Percentiles rank a stretch among this genome's conserved stretches.
Evolutionary conservation across 441 rosid genomes (phyloP).

Genomic region (Gossypium lobatum): DNA sequence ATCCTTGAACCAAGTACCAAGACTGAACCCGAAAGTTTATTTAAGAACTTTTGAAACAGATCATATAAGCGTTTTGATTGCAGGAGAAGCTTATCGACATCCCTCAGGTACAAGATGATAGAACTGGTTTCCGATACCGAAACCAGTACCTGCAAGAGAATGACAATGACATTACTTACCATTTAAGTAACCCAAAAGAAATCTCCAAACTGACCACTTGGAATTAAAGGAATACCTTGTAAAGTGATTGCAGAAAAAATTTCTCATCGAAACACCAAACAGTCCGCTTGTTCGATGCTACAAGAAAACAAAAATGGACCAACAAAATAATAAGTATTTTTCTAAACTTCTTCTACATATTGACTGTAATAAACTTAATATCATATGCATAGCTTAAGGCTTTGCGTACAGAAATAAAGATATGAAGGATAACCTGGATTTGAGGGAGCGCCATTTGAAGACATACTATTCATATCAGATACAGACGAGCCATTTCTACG

Average conservation of each 20-base stretch:
- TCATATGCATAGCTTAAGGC: neutral
- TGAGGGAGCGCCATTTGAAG: conserved; percentile 39
- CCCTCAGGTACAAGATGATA: conserved; percentile 70
- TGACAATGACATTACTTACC: neutral
- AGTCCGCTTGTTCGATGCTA: conserved; percentile 49
- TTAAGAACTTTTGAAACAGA: conserved; percentile 58
- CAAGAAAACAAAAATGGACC: conserved; percentile 18
- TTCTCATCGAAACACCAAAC: conserved; percentile 81
- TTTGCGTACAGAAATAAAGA: neutral
- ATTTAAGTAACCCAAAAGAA: neutral
- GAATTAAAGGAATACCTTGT: conserved; percentile 48
- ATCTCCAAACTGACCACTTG: neutral
- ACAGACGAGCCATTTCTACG: conserved; percentile 66
- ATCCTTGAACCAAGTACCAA: conserved; percentile 77
- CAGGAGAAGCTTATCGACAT: conserved; percentile 66
- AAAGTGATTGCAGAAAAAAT: conserved; percentile 66
- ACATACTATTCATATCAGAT: conserved; percentile 59
- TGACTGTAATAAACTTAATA: neutral
- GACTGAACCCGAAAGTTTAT: conserved; percentile 68
- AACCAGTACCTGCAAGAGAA: conserved; percentile 53
- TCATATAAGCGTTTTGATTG: conserved; percentile 66
- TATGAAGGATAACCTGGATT: conserved; percentile 44
- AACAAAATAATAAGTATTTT: neutral
- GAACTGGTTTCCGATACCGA: conserved; percentile 53
- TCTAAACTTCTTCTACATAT: neutral